Evolutionary conservation across 352 stramenopile species (phyloP).

Genomic region (Blastocystis sp.): DNA sequence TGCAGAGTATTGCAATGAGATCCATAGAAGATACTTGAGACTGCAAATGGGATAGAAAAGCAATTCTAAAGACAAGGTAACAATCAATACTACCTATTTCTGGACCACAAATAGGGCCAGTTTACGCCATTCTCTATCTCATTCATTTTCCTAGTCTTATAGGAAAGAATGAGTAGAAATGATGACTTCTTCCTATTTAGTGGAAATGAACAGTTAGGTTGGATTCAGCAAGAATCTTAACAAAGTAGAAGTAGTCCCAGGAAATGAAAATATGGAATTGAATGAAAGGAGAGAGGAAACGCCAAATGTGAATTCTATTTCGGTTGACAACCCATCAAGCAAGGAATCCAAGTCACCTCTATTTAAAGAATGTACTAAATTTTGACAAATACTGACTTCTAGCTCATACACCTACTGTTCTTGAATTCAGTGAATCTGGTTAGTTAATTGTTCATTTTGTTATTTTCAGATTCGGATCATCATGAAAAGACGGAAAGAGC

Average conservation of each 20-base stretch:
- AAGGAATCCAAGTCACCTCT: neutral
- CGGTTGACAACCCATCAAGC: neutral
- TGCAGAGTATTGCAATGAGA: too few relatives aligned
- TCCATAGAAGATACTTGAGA: too few relatives aligned
- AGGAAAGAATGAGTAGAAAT: too few relatives aligned
- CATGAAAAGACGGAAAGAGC: neutral
- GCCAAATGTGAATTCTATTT: neutral
- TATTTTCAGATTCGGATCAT: neutral
- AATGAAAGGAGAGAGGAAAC: neutral
- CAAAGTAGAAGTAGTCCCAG: too few relatives aligned
- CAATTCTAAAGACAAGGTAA: neutral
- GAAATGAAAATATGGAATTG: neutral
- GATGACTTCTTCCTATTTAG: neutral
- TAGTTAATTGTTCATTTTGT: neutral
- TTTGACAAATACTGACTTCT: neutral
- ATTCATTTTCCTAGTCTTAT: too few relatives aligned
- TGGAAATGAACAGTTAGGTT: neutral
- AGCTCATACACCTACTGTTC: conserved; percentile 42
- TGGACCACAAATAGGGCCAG: too few relatives aligned
- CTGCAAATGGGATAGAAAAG: too few relatives aligned
- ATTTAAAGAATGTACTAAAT: conserved; percentile 18
- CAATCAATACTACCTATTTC: too few relatives aligned
- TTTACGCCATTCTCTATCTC: too few relatives aligned
- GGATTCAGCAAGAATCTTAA: neutral
- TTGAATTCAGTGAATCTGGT: conserved; percentile 3